Evolutionary conservation across 148 eudicot species (phyloP).

Genomic region (Diospyros kaki): DNA sequence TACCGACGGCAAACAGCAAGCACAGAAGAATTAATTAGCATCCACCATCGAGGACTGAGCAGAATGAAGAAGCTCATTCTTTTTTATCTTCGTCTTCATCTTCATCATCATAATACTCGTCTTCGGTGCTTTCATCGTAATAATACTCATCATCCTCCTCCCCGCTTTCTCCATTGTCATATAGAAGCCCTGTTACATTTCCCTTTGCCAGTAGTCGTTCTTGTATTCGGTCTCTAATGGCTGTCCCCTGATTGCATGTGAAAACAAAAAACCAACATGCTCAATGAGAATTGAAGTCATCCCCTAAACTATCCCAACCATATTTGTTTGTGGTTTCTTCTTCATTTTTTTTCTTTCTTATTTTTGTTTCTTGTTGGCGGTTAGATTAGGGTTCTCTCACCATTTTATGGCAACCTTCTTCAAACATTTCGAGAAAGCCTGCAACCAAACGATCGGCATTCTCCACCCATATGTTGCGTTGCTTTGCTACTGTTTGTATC

Average conservation of each 20-base stretch:
- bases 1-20: too few species aligned
- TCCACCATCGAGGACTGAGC: background rate
- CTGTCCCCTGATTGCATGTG: slow-evolving; percentile 51
- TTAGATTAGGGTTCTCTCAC: slow-evolving; percentile 23
- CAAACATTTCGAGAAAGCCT: slow-evolving; percentile 97
- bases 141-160: slow-evolving; percentile 36
- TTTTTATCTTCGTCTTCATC: slow-evolving; percentile 6
- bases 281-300: background rate
- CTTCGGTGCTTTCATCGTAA: slow-evolving; percentile 34
- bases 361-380: background rate
- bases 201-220: slow-evolving; percentile 36
- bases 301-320: background rate
- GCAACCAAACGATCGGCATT: slow-evolving; percentile 89
- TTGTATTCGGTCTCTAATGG: slow-evolving; percentile 66
- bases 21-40: background rate
- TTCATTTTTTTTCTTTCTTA: too few species aligned
- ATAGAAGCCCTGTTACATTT: slow-evolving; percentile 30
- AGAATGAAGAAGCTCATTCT: slow-evolving; percentile 5
- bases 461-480: slow-evolving; percentile 82
- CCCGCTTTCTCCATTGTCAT: slow-evolving; percentile 27
- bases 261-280: background rate
- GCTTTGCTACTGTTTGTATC: slow-evolving; percentile 57
- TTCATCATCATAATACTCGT: slow-evolving; percentile 30
- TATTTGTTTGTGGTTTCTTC: background rate
- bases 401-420: slow-evolving; percentile 96